A percentile compares a stretch with the other conserved stretches of the same genome.
Evolutionary conservation across 2,329 filamentous ascomycete species (phyloP).

Genomic region (Penicillium aurantiogriseum): DNA sequence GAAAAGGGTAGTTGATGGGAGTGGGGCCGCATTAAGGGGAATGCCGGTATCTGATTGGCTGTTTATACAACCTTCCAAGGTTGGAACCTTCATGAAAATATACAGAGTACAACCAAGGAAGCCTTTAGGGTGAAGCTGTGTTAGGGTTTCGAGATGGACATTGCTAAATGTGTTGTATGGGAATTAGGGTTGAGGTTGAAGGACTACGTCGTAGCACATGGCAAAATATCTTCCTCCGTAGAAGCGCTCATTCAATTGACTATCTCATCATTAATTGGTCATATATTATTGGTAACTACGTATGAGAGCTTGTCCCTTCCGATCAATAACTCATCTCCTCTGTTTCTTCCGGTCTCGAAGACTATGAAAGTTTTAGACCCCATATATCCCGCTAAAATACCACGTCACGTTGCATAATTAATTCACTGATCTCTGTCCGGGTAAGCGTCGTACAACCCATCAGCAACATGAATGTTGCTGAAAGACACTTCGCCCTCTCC

Average conservation of each 20-base stretch:
- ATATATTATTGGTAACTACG: not conserved
- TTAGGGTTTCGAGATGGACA: not conserved
- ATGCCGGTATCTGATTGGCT: not conserved
- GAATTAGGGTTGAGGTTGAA: not conserved
- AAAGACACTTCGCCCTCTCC: not conserved
- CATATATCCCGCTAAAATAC: too few relatives aligned
- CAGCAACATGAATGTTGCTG: not conserved
- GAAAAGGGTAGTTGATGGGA: not conserved
- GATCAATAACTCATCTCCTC: not conserved
- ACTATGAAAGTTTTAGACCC: rapidly evolving
- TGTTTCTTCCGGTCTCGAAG: not conserved
- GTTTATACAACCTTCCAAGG: too few relatives aligned
- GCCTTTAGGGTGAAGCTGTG: not conserved
- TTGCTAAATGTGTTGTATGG: not conserved
- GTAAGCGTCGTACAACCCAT: not conserved
- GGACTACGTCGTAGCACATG: not conserved
- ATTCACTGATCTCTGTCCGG: not conserved
- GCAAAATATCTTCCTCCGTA: not conserved
- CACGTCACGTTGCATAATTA: not conserved
- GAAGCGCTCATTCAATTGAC: not conserved
- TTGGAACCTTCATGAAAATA: too few relatives aligned
- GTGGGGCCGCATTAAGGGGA: not conserved
- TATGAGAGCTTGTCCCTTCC: not conserved
- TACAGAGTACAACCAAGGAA: not conserved
- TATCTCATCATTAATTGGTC: not conserved